Evolutionary conservation across 306 rosid species (phyloP), one percentile per base, ranked within the genome.

Genomic region (Prunus campanulata): DNA sequence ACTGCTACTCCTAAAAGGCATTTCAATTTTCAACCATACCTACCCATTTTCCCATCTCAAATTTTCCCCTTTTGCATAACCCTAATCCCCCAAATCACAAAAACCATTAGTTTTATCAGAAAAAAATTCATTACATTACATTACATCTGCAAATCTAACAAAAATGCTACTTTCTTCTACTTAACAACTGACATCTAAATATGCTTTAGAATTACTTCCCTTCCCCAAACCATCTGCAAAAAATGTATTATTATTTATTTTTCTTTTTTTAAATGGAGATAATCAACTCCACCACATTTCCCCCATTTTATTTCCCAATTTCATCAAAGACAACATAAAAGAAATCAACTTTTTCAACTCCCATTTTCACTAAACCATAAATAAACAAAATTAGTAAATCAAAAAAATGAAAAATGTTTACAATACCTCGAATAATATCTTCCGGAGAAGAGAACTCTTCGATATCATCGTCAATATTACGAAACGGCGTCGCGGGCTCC

Each of bases 391-490:
- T 39, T 39, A 39, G 9, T 6, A 39, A 7, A 39, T 6, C 44
- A 7, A 39, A 39, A 30, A 29, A 14, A n/a, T 12, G 1, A 15
- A 3, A 24, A 50, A 15, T 3, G 20, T 5, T 44, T 54, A 35
- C 11, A 5, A 16, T 56, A 83, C 94, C 91, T 74, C 32, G 74
- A 48, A 74, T 11, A 64, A 62, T 76, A 62, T 87, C 83, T 1
- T 93, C 95, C 75, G 82, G 80, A 0, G 91, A 85, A n/a, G 96
- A 91, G 86, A 93, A 91, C 19, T 91, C 93, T 72, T 91, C 95
- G 47, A 93, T 93, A 29, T 92, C 97, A 8, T 90, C 98, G 14
- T 91, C 95, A 18, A 18, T 80, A 5, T 74, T 72, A 25, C 72
- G 44, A 46, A 24, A 66, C 47, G 74, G 51, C 60, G 61, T 59